Percentiles rank a stretch among this genome's conserved stretches.
These are phyloP conservation scores for Tolypocladium cylindrosporum DNA, from an alignment of 2,329 filamentous ascomycete genomes.

Conservation along the genomic window DNA sequence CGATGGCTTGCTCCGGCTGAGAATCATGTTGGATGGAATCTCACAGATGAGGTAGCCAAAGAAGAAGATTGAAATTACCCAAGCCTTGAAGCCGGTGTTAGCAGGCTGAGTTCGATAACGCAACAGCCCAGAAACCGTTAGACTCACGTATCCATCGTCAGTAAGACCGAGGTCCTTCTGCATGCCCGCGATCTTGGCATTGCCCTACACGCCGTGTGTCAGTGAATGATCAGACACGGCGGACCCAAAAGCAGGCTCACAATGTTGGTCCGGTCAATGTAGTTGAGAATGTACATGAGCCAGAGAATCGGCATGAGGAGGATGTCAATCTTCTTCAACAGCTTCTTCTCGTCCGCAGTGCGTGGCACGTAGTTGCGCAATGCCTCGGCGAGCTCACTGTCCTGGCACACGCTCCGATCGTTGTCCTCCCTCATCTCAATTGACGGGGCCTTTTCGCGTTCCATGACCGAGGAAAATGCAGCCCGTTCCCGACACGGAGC, in stretches of 20 bases:
- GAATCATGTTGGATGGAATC: slow-evolving; percentile 43
- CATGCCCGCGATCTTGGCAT: slow-evolving; percentile 42
- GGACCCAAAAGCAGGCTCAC: slow-evolving; percentile 5
- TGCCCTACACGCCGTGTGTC: slow-evolving; percentile 19
- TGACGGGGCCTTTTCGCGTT: background rate
- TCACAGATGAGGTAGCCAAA: slow-evolving; percentile 42
- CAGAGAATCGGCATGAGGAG: slow-evolving; percentile 40
- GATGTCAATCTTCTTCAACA: slow-evolving; percentile 26
- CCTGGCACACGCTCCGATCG: background rate
- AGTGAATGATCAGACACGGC: background rate
- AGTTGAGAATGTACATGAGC: slow-evolving; percentile 28
- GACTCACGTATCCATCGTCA: slow-evolving; percentile 54
- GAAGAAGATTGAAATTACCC: slow-evolving; percentile 44
- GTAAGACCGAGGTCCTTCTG: slow-evolving; percentile 30
- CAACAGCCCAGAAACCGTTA: background rate
- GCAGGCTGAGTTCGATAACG: slow-evolving; percentile 27
- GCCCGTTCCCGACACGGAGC: background rate
- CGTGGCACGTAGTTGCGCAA: slow-evolving; percentile 17
- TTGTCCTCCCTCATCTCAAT: background rate
- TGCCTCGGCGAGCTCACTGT: slow-evolving; percentile 14
- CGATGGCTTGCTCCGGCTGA: slow-evolving; percentile 36
- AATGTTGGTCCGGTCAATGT: slow-evolving; percentile 19
- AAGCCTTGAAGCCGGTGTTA: slow-evolving; percentile 13
- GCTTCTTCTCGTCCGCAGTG: slow-evolving; percentile 9
- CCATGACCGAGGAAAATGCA: background rate